A percentile compares a stretch with the other conserved stretches of the same genome.
Conservation (phyloP, 2,329 filamentous ascomycete species). For the Aspergillus viridinutans region DNA sequence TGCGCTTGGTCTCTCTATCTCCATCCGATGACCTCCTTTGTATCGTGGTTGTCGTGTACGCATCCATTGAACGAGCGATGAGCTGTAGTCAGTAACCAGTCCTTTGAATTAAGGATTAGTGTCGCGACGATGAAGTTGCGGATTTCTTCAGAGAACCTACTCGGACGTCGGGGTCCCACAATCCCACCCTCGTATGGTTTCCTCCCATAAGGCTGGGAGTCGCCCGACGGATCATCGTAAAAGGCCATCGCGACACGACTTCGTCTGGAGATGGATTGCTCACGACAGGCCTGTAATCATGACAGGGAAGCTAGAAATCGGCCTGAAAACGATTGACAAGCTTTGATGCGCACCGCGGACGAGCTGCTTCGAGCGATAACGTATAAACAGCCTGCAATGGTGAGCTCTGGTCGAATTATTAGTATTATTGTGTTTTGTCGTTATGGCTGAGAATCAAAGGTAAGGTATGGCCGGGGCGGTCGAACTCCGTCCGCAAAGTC, state of each 20-base stretch:
- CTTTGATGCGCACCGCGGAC: not conserved
- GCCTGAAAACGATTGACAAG: not conserved
- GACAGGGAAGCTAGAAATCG: conserved; percentile 2
- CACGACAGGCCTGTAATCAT: conserved; percentile 14
- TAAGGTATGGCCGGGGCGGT: not conserved
- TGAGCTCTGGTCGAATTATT: not conserved
- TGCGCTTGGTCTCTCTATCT: conserved; percentile 76
- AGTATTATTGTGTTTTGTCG: not conserved
- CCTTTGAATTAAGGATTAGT: conserved; percentile 49
- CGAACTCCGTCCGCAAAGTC: not conserved
- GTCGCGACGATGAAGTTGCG: not conserved
- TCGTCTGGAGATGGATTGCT: conserved; percentile 3
- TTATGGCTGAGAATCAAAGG: not conserved
- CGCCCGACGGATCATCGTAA: conserved; percentile 37
- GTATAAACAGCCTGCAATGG: not conserved
- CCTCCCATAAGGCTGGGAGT: conserved; percentile 28
- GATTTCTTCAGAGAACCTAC: conserved; percentile 23
- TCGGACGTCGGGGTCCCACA: conserved; percentile 38
- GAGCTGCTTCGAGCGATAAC: not conserved
- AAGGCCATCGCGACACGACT: conserved; percentile 30
- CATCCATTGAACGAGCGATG: conserved; percentile 88
- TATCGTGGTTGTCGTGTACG: conserved; percentile 73
- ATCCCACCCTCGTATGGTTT: conserved; percentile 33
- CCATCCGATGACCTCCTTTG: conserved; percentile 65
- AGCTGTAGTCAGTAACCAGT: conserved; percentile 88